These are phyloP conservation scores for Phalaenopsis aphrodite DNA, from an alignment of 106 monocot genomes.

Conservation along the genomic window DNA sequence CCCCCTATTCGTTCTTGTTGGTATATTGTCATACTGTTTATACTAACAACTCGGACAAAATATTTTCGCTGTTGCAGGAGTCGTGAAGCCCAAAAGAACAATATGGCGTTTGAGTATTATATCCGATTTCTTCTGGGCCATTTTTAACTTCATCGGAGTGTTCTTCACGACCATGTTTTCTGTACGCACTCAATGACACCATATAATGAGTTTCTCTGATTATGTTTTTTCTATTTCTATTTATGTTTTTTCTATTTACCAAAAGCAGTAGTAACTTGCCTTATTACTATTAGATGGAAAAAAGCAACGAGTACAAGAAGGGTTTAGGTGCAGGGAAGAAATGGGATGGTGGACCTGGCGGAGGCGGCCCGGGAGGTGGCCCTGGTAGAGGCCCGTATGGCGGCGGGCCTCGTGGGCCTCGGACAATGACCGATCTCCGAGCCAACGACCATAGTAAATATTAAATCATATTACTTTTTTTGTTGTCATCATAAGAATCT, in stretches of 20 bases:
- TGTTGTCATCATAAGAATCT: neutral
- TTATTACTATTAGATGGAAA: conserved; percentile 46
- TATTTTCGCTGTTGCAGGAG: conserved; percentile 35
- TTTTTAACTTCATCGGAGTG: conserved; percentile 46
- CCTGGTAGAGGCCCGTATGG: conserved; percentile 46
- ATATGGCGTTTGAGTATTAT: conserved; percentile 77
- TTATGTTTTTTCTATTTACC: no score
- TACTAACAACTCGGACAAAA: neutral
- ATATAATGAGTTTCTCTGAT: no score
- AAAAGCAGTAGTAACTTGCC: neutral
- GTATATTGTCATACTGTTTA: no score
- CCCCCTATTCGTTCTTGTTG: no score
- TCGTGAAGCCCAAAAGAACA: conserved; percentile 64
- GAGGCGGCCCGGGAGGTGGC: conserved; percentile 34
- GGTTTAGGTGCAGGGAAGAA: conserved; percentile 53
- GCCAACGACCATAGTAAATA: conserved; percentile 81
- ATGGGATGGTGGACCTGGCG: conserved; percentile 53
- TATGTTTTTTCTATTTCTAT: neutral
- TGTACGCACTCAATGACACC: conserved; percentile 22
- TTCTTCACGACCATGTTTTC: conserved; percentile 92
- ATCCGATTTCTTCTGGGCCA: conserved; percentile 55
- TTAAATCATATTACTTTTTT: neutral
- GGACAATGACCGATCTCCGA: conserved; percentile 55
- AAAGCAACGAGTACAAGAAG: conserved; percentile 68
- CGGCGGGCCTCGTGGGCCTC: conserved; percentile 71